Evolutionary conservation across 139 green algal species (phyloP).

Genomic region (Ettlia oleoabundans): DNA sequence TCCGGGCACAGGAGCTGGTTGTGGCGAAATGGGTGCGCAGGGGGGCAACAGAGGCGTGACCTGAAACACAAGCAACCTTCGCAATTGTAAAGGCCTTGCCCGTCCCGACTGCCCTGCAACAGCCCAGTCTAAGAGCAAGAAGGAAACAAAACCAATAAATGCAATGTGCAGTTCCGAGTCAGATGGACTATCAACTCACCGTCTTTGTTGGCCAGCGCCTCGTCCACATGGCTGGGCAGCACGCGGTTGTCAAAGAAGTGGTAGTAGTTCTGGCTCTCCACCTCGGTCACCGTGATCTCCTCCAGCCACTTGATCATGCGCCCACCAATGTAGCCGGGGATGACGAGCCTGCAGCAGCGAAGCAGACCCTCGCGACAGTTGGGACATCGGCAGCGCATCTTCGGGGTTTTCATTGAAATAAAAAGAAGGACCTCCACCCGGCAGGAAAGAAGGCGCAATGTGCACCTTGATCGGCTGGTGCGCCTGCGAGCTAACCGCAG

Average conservation of each 20-base stretch:
- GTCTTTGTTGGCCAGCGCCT: constrained; percentile 83
- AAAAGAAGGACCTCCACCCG: too few relatives aligned
- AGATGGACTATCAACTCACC: too few relatives aligned
- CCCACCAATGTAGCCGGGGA: constrained; percentile 81
- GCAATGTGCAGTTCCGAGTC: background rate
- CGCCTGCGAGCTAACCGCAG: background rate
- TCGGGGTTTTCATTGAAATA: too few relatives aligned
- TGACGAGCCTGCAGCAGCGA: constrained; percentile 63
- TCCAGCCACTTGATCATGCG: constrained; percentile 75
- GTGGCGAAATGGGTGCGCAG: too few relatives aligned
- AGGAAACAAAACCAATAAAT: background rate
- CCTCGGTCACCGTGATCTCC: constrained; percentile 83
- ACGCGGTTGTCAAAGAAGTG: constrained; percentile 98
- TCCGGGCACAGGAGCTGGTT: too few relatives aligned
- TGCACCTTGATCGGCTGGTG: too few relatives aligned
- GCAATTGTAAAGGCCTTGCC: too few relatives aligned
- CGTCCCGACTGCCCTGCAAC: too few relatives aligned
- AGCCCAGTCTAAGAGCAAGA: background rate
- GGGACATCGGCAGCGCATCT: too few relatives aligned
- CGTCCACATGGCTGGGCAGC: constrained; percentile 92
- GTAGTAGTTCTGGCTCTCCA: constrained; percentile 90
- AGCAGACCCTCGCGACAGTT: too few relatives aligned
- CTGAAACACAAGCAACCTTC: too few relatives aligned
- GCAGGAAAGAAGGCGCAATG: background rate
- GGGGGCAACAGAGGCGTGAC: too few relatives aligned